Conservation (phyloP, 345 rosid species). For the Odontarrhena argentea region DNA sequence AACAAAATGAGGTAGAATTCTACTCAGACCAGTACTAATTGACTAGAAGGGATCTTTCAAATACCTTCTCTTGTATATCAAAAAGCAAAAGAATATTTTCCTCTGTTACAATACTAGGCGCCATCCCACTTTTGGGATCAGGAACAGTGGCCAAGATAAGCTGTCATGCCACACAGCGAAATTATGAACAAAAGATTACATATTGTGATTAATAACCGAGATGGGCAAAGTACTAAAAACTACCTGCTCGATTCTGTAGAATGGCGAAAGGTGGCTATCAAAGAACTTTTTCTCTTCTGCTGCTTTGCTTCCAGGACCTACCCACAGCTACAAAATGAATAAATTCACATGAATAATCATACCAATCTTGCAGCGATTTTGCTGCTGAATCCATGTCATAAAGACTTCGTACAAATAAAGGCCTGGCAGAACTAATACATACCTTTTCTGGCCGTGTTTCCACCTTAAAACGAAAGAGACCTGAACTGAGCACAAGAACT, state of each 20-base stretch:
- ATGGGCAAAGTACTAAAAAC: conserved; percentile 26
- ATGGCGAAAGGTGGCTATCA: conserved; percentile 91
- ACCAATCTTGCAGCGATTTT: conserved; percentile 20
- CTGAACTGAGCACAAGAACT: conserved; percentile 71
- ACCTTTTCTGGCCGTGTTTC: conserved; percentile 98
- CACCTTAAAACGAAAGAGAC: conserved; percentile 70
- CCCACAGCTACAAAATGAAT: conserved; percentile 77
- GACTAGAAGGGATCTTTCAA: not conserved
- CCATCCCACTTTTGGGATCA: conserved; percentile 52
- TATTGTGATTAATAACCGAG: conserved; percentile 3
- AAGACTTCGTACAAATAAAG: conserved; percentile 19
- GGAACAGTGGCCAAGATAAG: conserved; percentile 83
- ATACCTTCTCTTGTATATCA: conserved; percentile 92
- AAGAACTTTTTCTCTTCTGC: conserved; percentile 90
- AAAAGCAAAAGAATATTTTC: conserved; percentile 85
- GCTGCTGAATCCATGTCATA: conserved; percentile 26
- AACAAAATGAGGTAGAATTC: conserved; percentile 16
- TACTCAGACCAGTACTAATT: conserved; percentile 19
- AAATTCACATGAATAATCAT: conserved; percentile 24
- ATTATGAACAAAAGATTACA: conserved; percentile 31
- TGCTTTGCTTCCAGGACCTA: conserved; percentile 85
- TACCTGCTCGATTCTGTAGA: conserved; percentile 99
- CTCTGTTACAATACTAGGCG: conserved; percentile 75
- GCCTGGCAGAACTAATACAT: conserved; percentile 25
- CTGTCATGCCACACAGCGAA: conserved; percentile 48